A percentile compares a stretch with the other conserved stretches of the same genome.
These are phyloP conservation scores for Solanum clarkiae DNA, from an alignment of 257 asterid species.

Conservation along the genomic window DNA sequence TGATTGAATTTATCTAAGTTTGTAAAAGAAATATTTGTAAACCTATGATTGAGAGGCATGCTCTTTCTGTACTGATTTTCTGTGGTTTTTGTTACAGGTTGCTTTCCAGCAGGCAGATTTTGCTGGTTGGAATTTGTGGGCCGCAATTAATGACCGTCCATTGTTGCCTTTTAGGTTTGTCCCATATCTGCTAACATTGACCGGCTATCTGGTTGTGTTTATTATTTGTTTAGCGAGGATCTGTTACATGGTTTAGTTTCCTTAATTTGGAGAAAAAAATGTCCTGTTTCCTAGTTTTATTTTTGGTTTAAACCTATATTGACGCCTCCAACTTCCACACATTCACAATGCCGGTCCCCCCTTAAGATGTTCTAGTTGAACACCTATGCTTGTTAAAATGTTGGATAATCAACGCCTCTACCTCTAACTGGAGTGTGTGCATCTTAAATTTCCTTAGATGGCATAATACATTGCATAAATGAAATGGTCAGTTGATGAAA, in stretches of 20 bases:
- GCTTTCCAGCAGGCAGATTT: conserved; percentile 98
- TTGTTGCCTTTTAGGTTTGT: conserved; percentile 85
- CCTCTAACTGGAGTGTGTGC: background rate
- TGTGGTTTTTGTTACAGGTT: conserved; percentile 38
- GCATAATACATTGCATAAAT: background rate
- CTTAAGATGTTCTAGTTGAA: background rate
- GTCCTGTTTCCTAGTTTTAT: background rate
- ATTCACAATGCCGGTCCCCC: background rate
- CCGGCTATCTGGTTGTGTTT: background rate
- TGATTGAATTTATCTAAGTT: background rate
- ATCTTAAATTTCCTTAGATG: background rate
- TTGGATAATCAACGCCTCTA: background rate
- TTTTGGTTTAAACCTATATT: background rate
- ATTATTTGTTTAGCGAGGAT: background rate
- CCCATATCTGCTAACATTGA: background rate
- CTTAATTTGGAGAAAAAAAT: background rate
- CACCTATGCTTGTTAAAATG: background rate
- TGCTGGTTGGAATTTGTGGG: conserved; percentile 99
- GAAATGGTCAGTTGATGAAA: background rate
- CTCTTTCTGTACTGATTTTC: background rate
- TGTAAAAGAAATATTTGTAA: background rate
- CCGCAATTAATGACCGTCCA: conserved; percentile 82
- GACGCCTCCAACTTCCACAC: background rate
- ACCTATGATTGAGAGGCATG: background rate
- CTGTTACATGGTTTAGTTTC: background rate